phyloP scores from a whole-genome alignment of 805 yeast species.

The Candida alai region DNA sequence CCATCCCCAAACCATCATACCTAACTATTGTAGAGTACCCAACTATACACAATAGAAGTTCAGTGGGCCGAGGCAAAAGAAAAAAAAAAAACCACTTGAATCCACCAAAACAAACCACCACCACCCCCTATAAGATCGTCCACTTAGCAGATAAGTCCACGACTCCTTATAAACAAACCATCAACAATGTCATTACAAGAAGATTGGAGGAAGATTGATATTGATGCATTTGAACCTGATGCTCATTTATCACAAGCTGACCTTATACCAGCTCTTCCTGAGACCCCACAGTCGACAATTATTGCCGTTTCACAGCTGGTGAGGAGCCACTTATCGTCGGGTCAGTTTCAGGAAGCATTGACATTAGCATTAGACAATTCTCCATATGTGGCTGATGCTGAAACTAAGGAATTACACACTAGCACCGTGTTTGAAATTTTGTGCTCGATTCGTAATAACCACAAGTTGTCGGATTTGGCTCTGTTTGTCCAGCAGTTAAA shows the following conservation, averaged over 20 bases:
- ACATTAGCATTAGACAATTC: conserved; percentile 62
- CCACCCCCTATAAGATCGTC: too few relatives aligned
- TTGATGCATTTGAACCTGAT: conserved; percentile 88
- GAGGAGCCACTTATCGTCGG: conserved; percentile 63
- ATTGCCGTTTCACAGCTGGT: conserved; percentile 52
- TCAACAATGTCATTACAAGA: conserved; percentile 31
- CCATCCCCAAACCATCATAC: too few relatives aligned
- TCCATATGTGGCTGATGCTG: conserved; percentile 75
- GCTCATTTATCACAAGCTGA: conserved; percentile 62
- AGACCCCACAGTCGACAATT: conserved; percentile 47
- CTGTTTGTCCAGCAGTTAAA: conserved; percentile 55
- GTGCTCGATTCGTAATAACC: conserved; percentile 45
- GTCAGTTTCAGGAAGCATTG: conserved; percentile 68
- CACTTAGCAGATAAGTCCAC: background rate
- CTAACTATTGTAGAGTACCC: too few relatives aligned
- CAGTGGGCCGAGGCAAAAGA: too few relatives aligned
- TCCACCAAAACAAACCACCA: background rate
- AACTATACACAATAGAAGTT: too few relatives aligned
- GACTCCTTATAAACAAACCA: background rate
- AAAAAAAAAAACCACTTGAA: background rate
- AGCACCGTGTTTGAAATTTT: conserved; percentile 66
- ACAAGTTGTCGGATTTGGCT: conserved; percentile 64
- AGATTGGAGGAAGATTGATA: conserved; percentile 93
- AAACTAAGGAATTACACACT: conserved; percentile 43
- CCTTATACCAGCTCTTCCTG: conserved; percentile 47